Percentiles rank a stretch among this genome's conserved stretches.
Conservation (phyloP, 2,329 filamentous ascomycete species). For the Penicillium sp. region DNA sequence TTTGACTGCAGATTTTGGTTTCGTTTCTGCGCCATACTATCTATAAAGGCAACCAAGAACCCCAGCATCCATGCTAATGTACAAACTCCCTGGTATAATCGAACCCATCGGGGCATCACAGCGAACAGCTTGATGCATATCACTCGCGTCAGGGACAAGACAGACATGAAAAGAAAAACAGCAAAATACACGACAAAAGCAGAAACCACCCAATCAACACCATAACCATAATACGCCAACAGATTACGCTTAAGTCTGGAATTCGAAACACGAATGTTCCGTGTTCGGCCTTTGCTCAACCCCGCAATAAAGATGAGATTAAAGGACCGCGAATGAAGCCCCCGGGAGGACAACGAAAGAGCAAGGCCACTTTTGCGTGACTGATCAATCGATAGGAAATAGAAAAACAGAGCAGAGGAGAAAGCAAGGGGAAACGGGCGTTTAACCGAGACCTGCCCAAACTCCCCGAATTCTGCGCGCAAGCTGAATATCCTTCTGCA, state of each 20-base stretch:
- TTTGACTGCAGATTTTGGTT: not conserved
- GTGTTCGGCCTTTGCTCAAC: not conserved
- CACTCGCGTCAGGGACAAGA: not conserved
- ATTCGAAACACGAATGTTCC: not conserved
- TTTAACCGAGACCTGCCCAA: constrained; percentile 68
- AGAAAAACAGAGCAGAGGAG: not conserved
- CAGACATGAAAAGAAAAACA: not conserved
- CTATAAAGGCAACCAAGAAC: constrained; percentile 1
- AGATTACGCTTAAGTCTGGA: not conserved
- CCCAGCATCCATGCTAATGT: constrained; percentile 24
- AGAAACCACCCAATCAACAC: not conserved
- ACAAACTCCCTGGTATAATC: constrained; percentile 22
- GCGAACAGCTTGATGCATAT: not conserved
- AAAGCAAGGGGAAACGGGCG: not conserved
- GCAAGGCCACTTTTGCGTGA: not conserved
- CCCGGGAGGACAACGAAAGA: not conserved
- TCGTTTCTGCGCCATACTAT: not conserved
- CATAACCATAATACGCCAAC: constrained; percentile 11
- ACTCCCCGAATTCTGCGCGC: constrained; percentile 76
- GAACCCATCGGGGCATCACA: not conserved
- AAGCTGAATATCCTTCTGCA: constrained; percentile 97
- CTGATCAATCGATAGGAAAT: not conserved
- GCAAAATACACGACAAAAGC: not conserved
- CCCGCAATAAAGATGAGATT: not conserved
- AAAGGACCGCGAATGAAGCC: not conserved